Percentiles rank a stretch among this genome's conserved stretches.
Evolutionary conservation across 2,329 filamentous ascomycete genomes (phyloP).

Genomic region (Stagonosporopsis rhizophila): DNA sequence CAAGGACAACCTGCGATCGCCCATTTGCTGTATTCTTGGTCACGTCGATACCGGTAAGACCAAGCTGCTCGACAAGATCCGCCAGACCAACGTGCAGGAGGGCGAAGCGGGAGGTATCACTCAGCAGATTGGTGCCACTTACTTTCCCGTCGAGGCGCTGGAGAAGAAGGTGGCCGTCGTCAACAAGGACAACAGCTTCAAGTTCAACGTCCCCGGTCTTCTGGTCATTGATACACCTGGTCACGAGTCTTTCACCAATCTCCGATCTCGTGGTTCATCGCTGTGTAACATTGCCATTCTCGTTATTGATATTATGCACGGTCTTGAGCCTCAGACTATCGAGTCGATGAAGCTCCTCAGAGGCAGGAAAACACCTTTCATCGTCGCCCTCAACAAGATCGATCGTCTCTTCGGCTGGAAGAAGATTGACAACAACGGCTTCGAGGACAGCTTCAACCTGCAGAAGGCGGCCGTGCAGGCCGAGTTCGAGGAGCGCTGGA

Average conservation of each 20-base stretch:
- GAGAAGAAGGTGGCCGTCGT: conserved; percentile 91
- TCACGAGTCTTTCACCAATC: conserved; percentile 99
- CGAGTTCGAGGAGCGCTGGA: conserved; percentile 89
- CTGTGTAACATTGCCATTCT: conserved; percentile 99
- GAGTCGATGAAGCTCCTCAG: conserved; percentile 96
- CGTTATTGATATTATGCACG: conserved; percentile 99
- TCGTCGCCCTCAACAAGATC: conserved; percentile 99
- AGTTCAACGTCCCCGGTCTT: conserved; percentile 97
- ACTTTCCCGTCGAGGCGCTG: conserved; percentile 95
- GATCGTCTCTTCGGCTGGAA: conserved; percentile 99
- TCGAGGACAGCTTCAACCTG: conserved; percentile 86
- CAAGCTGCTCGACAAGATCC: conserved; percentile 98
- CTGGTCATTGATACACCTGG: conserved; percentile 97
- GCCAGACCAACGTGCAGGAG: conserved; percentile 98
- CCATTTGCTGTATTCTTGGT: conserved; percentile 99
- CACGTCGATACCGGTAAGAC: conserved; percentile 99
- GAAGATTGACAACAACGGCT: conserved; percentile 97
- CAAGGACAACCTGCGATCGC: conserved; percentile 92
- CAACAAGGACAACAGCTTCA: conserved; percentile 87
- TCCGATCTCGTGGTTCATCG: conserved; percentile 94
- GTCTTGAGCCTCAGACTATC: conserved; percentile 93
- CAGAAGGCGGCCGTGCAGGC: conserved; percentile 94
- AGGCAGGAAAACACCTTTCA: conserved; percentile 95
- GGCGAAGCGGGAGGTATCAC: conserved; percentile 99
- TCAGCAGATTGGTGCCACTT: conserved; percentile 98